Percentiles rank a stretch among this genome's conserved stretches.
Conservation (phyloP, 2,329 filamentous ascomycete species). For the Fusarium temperatum region DNA sequence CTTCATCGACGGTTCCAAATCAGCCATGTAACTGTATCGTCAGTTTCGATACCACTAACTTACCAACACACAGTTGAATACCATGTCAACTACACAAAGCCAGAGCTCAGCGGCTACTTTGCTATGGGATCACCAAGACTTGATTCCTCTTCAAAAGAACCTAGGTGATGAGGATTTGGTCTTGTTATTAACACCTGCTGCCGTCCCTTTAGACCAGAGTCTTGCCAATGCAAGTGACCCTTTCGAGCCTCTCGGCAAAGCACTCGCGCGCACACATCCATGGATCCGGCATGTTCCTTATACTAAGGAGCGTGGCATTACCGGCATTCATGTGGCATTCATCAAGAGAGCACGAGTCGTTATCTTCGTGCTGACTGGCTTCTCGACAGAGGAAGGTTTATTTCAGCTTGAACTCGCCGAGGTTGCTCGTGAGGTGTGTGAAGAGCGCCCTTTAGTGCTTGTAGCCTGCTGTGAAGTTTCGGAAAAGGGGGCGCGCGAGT, state of each 20-base stretch:
- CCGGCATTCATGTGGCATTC: slow-evolving; percentile 69
- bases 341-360: slow-evolving; percentile 67
- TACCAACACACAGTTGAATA: slow-evolving; percentile 22
- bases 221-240: slow-evolving; percentile 65
- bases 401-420: slow-evolving; percentile 64
- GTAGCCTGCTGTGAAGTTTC: slow-evolving; percentile 60
- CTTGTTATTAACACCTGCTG: slow-evolving; percentile 68
- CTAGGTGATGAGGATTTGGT: slow-evolving; percentile 62
- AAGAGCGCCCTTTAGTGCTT: slow-evolving; percentile 60
- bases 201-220: slow-evolving; percentile 55
- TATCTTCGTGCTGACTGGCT: slow-evolving; percentile 67
- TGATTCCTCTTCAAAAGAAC: slow-evolving; percentile 57
- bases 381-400: slow-evolving; percentile 55
- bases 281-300: slow-evolving; percentile 78
- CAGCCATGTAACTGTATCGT: slow-evolving; percentile 36
- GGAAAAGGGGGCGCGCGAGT: slow-evolving; percentile 50
- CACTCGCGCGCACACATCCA: slow-evolving; percentile 66
- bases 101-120: slow-evolving; percentile 40
- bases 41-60: slow-evolving; percentile 13
- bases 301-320: slow-evolving; percentile 69
- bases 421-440: slow-evolving; percentile 53
- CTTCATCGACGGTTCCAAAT: slow-evolving; percentile 6
- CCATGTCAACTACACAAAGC: slow-evolving; percentile 31
- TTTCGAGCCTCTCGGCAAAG: slow-evolving; percentile 75
- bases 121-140: slow-evolving; percentile 55